Evolutionary conservation across 768 basidiomycete genomes (phyloP), one percentile per base, ranked within the genome.

Genomic region (Boletus speciosus): DNA sequence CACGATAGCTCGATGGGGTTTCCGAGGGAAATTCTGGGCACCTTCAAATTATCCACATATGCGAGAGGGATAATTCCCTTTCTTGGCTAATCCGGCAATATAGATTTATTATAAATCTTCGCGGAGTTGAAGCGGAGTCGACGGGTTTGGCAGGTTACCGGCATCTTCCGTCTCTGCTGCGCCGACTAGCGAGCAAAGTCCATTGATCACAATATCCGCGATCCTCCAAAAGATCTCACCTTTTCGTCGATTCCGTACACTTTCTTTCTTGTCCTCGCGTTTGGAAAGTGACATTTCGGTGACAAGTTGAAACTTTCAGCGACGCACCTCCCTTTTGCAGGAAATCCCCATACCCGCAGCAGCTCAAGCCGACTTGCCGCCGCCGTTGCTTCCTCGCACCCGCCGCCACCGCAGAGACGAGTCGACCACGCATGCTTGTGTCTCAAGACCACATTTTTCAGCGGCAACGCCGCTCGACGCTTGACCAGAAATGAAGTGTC

Each of bases 331-430:
- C 19, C 19, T 19, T 19, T 19, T 19, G 19, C 19, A 19, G 51
- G 62, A 44, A 63, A 48, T 54, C 31, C 37, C 31, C 25, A 25
- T 46, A 23, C 54, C 42, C 21, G 6, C 43, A 29, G 10, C 21
- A 36, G 7, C 32, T 27, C 29, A 7, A 40, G 55, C 54, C 60
- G 51, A 51, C 40, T 37, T 25, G n/a, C 46, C 54, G 51, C 54
- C 54, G 61, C 53, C 37, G 1, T 40, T 5, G 47, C 63, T 65
- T 62, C 64, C 58, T 52, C 60, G 49, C 49, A 44, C 55, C 64
- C 64, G 64, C 36, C 43, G 64, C 64, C 64, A 66, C 66, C 64
- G 64, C 66, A 62, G 0, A 37, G 52, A 49, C 46, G 39, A 41
- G 6, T 27, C 44, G 31, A 62, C 51, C 25, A 27, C 25, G 25